Percentiles rank a stretch among this genome's conserved stretches.
Evolutionary conservation across 768 basidiomycete genomes (phyloP).

Genomic region (Hericium rajendrae): DNA sequence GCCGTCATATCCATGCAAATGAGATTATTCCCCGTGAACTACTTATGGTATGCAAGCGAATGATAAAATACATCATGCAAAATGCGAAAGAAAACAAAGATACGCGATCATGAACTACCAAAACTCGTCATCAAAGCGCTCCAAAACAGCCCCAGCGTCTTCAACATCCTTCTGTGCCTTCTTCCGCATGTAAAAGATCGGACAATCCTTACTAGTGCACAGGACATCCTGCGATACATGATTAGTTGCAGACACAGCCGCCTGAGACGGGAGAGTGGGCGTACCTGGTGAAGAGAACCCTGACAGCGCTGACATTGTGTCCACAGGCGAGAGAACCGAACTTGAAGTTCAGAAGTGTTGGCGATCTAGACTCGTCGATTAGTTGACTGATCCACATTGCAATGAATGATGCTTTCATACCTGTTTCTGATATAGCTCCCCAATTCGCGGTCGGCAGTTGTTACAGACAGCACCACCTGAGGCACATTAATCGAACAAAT

Average conservation of each 20-base stretch:
- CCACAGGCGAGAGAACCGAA: conserved; percentile 91
- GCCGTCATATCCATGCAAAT: no score
- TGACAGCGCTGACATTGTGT: conserved; percentile 99
- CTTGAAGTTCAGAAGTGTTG: conserved; percentile 69
- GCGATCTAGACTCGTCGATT: conserved; percentile 23
- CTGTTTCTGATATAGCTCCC: conserved; percentile 92
- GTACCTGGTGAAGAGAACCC: conserved; percentile 89
- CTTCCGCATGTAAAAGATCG: conserved; percentile 98
- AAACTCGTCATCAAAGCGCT: conserved; percentile 71
- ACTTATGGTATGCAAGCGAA: background rate
- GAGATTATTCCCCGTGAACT: no score
- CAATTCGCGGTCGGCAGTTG: conserved; percentile 78
- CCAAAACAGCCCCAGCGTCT: conserved; percentile 66
- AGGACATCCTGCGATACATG: conserved; percentile 67
- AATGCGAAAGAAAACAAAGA: background rate
- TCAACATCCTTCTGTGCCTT: conserved; percentile 98
- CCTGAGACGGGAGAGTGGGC: background rate
- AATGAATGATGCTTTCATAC: conserved; percentile 24
- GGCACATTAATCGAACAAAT: background rate
- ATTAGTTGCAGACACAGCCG: conserved; percentile 13
- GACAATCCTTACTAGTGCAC: conserved; percentile 95
- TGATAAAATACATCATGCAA: background rate
- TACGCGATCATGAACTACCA: conserved; percentile 35
- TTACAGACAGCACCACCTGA: conserved; percentile 89
- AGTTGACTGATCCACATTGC: background rate